Percentiles rank a stretch among this genome's conserved stretches.
phyloP scores from a whole-genome alignment of 2,329 filamentous ascomycete genomes.

The Zasmidium citrigriseum region DNA sequence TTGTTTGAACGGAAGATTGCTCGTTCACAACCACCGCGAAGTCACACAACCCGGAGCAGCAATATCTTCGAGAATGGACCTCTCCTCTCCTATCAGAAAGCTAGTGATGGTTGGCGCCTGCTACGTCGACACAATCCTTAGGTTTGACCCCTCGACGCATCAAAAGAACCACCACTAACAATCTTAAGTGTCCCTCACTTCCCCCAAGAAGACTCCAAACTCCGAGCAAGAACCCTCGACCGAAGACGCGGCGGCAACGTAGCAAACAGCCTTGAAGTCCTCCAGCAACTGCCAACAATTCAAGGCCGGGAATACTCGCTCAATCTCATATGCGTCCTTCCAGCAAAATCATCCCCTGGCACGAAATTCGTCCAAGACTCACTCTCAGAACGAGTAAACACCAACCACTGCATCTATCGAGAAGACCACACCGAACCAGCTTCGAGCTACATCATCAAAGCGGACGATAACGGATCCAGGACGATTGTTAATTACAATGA shows the following conservation, averaged over 20 bases:
- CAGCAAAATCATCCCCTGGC: background rate
- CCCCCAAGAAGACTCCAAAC: slow-evolving; percentile 14
- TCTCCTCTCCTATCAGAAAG: background rate
- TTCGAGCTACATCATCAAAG: slow-evolving; percentile 12
- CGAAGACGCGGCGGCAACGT: slow-evolving; percentile 13
- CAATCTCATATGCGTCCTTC: slow-evolving; percentile 4
- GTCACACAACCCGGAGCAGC: background rate
- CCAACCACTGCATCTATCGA: slow-evolving; percentile 7
- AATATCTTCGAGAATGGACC: background rate
- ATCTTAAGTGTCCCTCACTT: slow-evolving; percentile 7
- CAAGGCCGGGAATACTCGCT: background rate
- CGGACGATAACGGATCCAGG: slow-evolving; percentile 1
- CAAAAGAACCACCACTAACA: background rate
- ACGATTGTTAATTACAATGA: slow-evolving; percentile 16
- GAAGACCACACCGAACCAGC: slow-evolving; percentile 8
- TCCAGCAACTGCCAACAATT: slow-evolving; percentile 7
- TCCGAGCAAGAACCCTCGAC: slow-evolving; percentile 5
- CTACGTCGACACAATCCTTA: slow-evolving; percentile 17
- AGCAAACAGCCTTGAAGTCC: slow-evolving; percentile 13
- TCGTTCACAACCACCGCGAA: background rate
- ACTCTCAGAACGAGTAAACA: background rate
- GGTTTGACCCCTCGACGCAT: background rate
- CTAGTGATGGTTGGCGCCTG: slow-evolving; percentile 14
- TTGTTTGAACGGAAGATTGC: no score
- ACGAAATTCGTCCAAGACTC: slow-evolving; percentile 4